Conservation (phyloP, 352 stramenopile species). For the Peronospora destructor region DNA sequence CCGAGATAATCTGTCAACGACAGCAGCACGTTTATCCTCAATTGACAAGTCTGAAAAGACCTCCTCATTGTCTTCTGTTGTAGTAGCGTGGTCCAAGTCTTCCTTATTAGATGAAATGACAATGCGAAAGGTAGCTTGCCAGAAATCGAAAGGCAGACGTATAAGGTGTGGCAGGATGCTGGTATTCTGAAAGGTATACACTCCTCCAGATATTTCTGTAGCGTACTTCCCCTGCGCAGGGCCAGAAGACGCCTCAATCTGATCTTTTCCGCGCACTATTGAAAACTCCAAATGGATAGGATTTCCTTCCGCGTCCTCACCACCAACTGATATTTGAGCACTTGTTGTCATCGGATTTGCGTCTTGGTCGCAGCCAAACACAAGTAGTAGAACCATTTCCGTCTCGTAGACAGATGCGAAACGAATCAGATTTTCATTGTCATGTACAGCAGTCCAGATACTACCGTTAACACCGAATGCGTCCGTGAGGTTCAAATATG, state of each 20-base stretch:
- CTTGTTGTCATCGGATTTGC: slow-evolving; percentile 54
- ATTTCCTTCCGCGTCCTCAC: slow-evolving; percentile 33
- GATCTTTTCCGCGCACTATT: slow-evolving; percentile 43
- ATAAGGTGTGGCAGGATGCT: slow-evolving; percentile 53
- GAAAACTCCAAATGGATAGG: slow-evolving; percentile 45
- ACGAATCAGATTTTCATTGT: slow-evolving; percentile 62
- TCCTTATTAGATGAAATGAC: slow-evolving; percentile 6
- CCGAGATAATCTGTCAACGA: slow-evolving; percentile 9
- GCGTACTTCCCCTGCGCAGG: slow-evolving; percentile 1
- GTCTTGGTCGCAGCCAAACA: slow-evolving; percentile 67
- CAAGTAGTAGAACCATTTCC: slow-evolving; percentile 68
- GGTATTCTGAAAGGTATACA: slow-evolving; percentile 59
- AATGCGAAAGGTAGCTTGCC: slow-evolving; percentile 45
- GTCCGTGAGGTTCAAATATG: slow-evolving; percentile 55
- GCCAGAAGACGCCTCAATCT: slow-evolving; percentile 23
- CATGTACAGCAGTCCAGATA: slow-evolving; percentile 45
- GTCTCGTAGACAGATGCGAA: slow-evolving; percentile 67
- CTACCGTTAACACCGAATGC: slow-evolving; percentile 64
- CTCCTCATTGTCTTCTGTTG: slow-evolving; percentile 1
- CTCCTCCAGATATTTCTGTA: slow-evolving; percentile 28
- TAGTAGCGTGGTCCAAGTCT: neutral
- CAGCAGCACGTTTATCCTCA: slow-evolving; percentile 1
- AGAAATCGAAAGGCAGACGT: slow-evolving; percentile 57
- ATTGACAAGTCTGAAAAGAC: neutral
- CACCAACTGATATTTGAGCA: slow-evolving; percentile 39